A percentile compares a stretch with the other conserved stretches of the same genome.
phyloP scores from a whole-genome alignment of 495 filamentous ascomycete species.

The Lasiosphaeris hirsuta region DNA sequence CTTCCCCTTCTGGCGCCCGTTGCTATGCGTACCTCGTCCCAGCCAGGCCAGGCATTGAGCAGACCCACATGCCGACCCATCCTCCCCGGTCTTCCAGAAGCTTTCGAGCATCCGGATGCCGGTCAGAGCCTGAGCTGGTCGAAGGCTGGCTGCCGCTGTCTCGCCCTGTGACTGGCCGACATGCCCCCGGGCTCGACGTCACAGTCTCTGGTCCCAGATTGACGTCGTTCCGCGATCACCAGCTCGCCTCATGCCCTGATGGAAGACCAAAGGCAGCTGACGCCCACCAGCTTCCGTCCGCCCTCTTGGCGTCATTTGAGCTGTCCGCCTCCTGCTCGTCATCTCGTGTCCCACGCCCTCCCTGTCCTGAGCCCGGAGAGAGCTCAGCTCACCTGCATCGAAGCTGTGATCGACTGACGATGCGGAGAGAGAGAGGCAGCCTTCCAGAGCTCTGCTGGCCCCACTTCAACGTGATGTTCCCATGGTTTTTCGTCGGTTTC shows the following conservation, averaged over 20 bases:
- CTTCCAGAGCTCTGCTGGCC: not conserved
- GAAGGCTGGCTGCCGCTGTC: slow-evolving; percentile 12
- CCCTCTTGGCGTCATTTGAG: slow-evolving; percentile 3
- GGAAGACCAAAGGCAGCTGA: slow-evolving; percentile 7
- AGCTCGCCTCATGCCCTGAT: slow-evolving; percentile 15
- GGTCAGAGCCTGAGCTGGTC: slow-evolving; percentile 17
- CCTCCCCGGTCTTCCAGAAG: slow-evolving; percentile 20
- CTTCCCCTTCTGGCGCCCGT: slow-evolving; percentile 4
- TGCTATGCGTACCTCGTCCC: slow-evolving; percentile 8
- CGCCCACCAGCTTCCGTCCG: not conserved
- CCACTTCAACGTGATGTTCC: not conserved
- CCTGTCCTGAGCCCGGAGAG: not conserved
- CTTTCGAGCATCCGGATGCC: slow-evolving; percentile 22
- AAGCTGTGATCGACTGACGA: slow-evolving; percentile 9
- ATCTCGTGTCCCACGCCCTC: not conserved
- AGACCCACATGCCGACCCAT: slow-evolving; percentile 7
- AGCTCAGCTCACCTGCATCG: slow-evolving; percentile 10
- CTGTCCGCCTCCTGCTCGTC: not conserved
- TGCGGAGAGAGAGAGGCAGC: not conserved
- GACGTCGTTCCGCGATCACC: slow-evolving; percentile 17
- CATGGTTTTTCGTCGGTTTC: too few species aligned
- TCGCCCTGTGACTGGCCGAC: slow-evolving; percentile 12
- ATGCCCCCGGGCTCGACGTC: slow-evolving; percentile 1
- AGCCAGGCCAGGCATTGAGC: slow-evolving; percentile 11
- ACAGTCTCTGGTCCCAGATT: slow-evolving; percentile 10